A percentile compares a stretch with the other conserved stretches of the same genome.
phyloP scores from a whole-genome alignment of 148 eudicot genomes.

The Beta vulgaris region DNA sequence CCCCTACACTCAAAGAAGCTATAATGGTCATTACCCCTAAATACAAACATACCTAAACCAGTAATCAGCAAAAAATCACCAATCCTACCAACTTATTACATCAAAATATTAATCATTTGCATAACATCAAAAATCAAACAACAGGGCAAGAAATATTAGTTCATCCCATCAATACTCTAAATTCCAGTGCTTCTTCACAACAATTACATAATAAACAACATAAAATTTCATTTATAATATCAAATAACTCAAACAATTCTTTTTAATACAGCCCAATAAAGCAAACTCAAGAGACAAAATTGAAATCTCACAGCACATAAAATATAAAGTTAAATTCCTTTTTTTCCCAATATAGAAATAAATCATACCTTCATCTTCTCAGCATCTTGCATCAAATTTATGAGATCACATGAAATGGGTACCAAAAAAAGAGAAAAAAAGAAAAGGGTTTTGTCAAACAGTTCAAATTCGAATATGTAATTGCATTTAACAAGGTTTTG shows the following conservation, averaged over 20 bases:
- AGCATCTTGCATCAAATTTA: slow-evolving; percentile 14
- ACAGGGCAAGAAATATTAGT: not conserved
- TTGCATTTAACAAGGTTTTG: not conserved
- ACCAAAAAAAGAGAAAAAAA: no score
- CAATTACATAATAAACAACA: not conserved
- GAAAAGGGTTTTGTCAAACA: not conserved
- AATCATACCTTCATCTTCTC: slow-evolving; percentile 20
- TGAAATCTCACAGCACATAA: not conserved
- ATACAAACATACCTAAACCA: not conserved
- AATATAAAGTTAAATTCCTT: not conserved
- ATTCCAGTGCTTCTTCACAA: not conserved
- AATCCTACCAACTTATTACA: not conserved
- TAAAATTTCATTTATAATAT: not conserved
- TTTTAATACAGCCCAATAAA: not conserved
- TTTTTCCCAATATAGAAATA: slow-evolving; percentile 12
- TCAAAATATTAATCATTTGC: not conserved
- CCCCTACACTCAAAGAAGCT: not conserved
- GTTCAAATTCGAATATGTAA: not conserved
- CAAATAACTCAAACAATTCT: no score
- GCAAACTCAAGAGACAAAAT: not conserved
- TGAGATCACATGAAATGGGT: not conserved
- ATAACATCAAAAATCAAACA: not conserved
- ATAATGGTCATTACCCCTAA: no score
- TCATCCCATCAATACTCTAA: not conserved
- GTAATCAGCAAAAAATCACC: not conserved